These are phyloP conservation scores for Pseudomonodictys pantanalensis DNA, from an alignment of 495 filamentous ascomycete species.

Conservation along the genomic window DNA sequence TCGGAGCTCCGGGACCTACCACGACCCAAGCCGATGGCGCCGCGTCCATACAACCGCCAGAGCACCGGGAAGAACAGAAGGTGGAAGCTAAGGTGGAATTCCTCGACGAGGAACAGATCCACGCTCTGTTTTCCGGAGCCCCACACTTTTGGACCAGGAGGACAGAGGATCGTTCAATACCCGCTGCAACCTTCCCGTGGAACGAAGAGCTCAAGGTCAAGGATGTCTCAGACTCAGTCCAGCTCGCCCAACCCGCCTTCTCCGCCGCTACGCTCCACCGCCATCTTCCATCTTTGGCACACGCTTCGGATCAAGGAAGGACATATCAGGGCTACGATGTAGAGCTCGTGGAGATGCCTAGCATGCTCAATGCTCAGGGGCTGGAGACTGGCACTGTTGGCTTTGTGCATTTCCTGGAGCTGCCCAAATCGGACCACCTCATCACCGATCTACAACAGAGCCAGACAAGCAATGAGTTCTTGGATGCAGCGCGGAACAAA, in stretches of 20 bases:
- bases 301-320: conserved; percentile 38
- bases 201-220: conserved; percentile 61
- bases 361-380: conserved; percentile 72
- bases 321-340: conserved; percentile 49
- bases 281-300: conserved; percentile 43
- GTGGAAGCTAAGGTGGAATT: conserved; percentile 5
- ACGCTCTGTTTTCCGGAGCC: conserved; percentile 71
- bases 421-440: conserved; percentile 61
- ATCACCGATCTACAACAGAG: conserved; percentile 40
- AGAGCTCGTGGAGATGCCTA: conserved; percentile 61
- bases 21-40: background rate
- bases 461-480: conserved; percentile 23
- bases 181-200: conserved; percentile 68
- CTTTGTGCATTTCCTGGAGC: conserved; percentile 70
- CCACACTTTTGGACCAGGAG: conserved; percentile 63
- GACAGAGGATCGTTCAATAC: conserved; percentile 55
- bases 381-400: conserved; percentile 71
- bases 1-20: background rate
- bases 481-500: conserved; percentile 30
- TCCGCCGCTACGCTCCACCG: conserved; percentile 49
- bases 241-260: conserved; percentile 48
- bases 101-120: conserved; percentile 59
- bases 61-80: conserved; percentile 8
- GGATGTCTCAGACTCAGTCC: conserved; percentile 59
- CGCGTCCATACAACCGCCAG: conserved; percentile 2